phyloP scores from a whole-genome alignment of 768 basidiomycete genomes.

The Collybia sordida region DNA sequence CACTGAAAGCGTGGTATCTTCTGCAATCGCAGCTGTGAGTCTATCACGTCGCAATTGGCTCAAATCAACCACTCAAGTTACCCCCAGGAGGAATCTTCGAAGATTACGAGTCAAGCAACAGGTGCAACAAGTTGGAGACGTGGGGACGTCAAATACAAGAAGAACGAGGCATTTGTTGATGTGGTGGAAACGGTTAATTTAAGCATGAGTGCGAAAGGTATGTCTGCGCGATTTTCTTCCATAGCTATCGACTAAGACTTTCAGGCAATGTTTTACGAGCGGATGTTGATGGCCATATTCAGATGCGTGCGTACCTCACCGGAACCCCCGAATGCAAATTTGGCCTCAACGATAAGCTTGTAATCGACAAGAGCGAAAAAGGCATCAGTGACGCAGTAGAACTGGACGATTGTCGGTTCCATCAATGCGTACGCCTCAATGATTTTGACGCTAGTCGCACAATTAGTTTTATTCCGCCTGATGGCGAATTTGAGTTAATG shows the following conservation, averaged over 20 bases:
- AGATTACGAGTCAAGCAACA: constrained; percentile 96
- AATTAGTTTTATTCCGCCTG: constrained; percentile 97
- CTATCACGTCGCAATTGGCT: not conserved
- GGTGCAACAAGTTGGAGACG: constrained; percentile 96
- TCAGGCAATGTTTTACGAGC: constrained; percentile 88
- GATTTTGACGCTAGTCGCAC: constrained; percentile 94
- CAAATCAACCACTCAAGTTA: constrained; percentile 1
- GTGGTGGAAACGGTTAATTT: constrained; percentile 96
- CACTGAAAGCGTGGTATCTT: constrained; percentile 90
- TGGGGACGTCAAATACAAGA: constrained; percentile 96
- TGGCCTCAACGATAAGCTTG: constrained; percentile 96
- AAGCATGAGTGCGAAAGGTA: constrained; percentile 96
- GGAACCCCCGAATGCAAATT: constrained; percentile 99
- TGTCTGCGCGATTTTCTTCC: constrained; percentile 12
- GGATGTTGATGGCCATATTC: constrained; percentile 96
- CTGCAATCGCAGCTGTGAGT: constrained; percentile 79
- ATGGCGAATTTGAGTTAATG: constrained; percentile 99
- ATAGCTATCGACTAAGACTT: constrained; percentile 2
- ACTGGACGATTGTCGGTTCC: constrained; percentile 97
- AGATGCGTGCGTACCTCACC: constrained; percentile 96
- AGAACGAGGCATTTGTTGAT: constrained; percentile 99
- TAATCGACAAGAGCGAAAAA: constrained; percentile 83
- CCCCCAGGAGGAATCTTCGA: constrained; percentile 88
- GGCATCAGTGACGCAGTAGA: constrained; percentile 82
- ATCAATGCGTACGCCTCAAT: constrained; percentile 94